Conservation (phyloP, 192 early-diverging fungal species). For the Jimgerdemannia lactiflua region DNA sequence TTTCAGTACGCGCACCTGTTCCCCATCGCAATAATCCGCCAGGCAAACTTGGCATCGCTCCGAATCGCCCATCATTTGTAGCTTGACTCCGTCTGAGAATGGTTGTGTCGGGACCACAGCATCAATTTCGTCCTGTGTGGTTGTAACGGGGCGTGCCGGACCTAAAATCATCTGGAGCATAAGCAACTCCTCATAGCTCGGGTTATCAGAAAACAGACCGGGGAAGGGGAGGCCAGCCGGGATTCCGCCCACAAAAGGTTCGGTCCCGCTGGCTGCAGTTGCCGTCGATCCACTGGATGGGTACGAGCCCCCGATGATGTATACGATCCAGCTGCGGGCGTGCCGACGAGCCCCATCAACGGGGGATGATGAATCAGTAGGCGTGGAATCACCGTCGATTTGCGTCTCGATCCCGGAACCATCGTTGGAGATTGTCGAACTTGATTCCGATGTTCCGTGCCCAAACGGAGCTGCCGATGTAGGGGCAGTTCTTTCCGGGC, state of each 20-base stretch:
- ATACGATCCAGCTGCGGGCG: constrained; percentile 21
- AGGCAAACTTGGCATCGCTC: constrained; percentile 50
- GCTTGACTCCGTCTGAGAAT: constrained; percentile 11
- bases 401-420: not conserved
- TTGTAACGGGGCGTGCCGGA: constrained; percentile 36
- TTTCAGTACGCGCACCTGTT: constrained; percentile 42
- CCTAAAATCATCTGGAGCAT: constrained; percentile 21
- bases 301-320: constrained; percentile 17
- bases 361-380: not conserved
- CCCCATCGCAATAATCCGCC: constrained; percentile 42
- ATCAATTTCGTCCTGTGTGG: constrained; percentile 42
- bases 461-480: not conserved
- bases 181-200: constrained; percentile 31
- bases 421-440: not conserved
- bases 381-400: not conserved
- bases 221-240: not conserved
- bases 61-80: constrained; percentile 2
- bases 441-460: not conserved
- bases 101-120: constrained; percentile 24
- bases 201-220: constrained; percentile 16
- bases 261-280: not conserved
- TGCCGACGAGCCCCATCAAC: constrained; percentile 1
- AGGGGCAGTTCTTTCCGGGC: not conserved
- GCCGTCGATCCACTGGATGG: not conserved
- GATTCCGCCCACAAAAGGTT: not conserved